Base-by-base conservation (phyloP, 2,329 filamentous ascomycete species). In the Diaporthe humulicola region DNA sequence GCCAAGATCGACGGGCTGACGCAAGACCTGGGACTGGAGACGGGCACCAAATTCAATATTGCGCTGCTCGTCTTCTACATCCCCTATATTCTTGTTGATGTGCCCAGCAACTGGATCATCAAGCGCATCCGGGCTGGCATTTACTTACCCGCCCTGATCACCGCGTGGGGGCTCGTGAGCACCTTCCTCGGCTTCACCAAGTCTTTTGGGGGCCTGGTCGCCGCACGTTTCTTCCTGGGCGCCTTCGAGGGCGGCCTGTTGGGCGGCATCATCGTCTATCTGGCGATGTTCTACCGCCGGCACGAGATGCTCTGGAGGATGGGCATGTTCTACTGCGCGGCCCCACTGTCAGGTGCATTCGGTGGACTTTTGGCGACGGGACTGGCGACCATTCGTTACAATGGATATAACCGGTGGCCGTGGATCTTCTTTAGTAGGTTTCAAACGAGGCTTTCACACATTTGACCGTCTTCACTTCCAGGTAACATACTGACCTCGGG, bases 271-370 rank as follows among this genome's bases (percentile, higher is more conserved):
- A 77, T 88, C 81, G 70, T 88, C 83, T 93, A 93, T 78, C 74
- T 80, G 3, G 77, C 77, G 30, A 78, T 78, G 64, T 86, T 93
- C 2, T 91, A 89, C 1, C 92, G 90, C 77, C 93, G 92, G 90
- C 94, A 94, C 78, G 90, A 89, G 79, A 86, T 77, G 75, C 74
- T 77, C n/a, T 78, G 64, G 71, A 76, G 76, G 19, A 77, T 67
- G 70, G 79, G 75, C 89, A 91, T 92, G 56, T 93, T 94, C 84
- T 94, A 94, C 84, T 93, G 91, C 4, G 92, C 92, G 0, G 92
- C 92, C 0, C 92, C 93, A 0, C 84, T 94, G 0, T 91, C 92
- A 0, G 93, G 93, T 0, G 92, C 89, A 0, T 92, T 93, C 78
- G 91, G 90, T 79, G 90, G 90, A 6, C 84, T 92, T 8, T 84